phyloP scores from a whole-genome alignment of 805 yeast species.

The Wickerhamomyces pijperi region DNA sequence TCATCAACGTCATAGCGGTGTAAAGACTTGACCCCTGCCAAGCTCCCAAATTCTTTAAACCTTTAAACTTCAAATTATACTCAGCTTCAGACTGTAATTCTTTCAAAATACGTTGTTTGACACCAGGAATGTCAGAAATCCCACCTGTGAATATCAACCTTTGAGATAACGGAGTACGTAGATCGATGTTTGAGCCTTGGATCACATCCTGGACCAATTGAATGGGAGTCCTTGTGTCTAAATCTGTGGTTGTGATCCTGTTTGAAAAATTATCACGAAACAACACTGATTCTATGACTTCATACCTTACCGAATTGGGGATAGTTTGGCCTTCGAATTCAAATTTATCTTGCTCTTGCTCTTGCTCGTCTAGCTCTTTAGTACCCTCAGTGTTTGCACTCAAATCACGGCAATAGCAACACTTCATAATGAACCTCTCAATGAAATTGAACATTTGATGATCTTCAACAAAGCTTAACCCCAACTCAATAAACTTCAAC shows the following conservation, averaged over 20 bases:
- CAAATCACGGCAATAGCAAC: slow-evolving; percentile 5
- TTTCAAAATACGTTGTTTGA: slow-evolving; percentile 9
- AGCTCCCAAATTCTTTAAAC: slow-evolving; percentile 12
- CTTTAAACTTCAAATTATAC: not conserved
- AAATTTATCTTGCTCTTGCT: not conserved
- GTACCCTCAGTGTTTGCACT: not conserved
- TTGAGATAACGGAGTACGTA: slow-evolving; percentile 5
- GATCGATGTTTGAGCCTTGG: slow-evolving; percentile 8
- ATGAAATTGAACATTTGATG: slow-evolving; percentile 10
- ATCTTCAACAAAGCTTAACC: not conserved
- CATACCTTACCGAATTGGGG: slow-evolving; percentile 7
- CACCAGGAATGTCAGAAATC: slow-evolving; percentile 13
- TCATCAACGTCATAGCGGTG: slow-evolving; percentile 13
- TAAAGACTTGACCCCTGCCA: slow-evolving; percentile 20
- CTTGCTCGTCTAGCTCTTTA: not conserved
- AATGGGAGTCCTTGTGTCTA: too few relatives aligned
- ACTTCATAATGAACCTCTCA: slow-evolving; percentile 13
- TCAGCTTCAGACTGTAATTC: slow-evolving; percentile 2
- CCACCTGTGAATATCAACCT: slow-evolving; percentile 18
- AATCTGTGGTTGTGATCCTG: too few relatives aligned
- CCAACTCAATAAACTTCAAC: not conserved
- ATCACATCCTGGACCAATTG: slow-evolving; percentile 1
- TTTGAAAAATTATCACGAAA: slow-evolving; percentile 12
- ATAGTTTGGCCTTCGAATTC: slow-evolving; percentile 5
- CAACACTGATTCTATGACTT: slow-evolving; percentile 7